Evolutionary conservation across 2,329 filamentous ascomycete genomes (phyloP).

Genomic region (Nemania abortiva): DNA sequence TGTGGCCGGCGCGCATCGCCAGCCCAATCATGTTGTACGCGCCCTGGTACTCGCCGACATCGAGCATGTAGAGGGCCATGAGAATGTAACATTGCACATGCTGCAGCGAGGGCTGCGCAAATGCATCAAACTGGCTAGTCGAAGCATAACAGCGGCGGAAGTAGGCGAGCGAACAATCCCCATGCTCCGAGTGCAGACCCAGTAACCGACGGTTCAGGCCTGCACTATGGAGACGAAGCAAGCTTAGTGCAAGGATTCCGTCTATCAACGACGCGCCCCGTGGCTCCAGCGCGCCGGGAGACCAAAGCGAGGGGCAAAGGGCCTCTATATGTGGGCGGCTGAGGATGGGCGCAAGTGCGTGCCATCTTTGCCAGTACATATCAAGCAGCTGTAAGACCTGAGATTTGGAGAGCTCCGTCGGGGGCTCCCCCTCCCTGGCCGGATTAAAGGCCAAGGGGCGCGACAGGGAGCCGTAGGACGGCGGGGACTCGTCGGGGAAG

Average conservation of each 20-base stretch:
- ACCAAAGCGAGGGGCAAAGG: constrained; percentile 29
- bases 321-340: constrained; percentile 23
- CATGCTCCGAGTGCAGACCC: constrained; percentile 28
- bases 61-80: constrained; percentile 36
- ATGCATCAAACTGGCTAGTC: constrained; percentile 31
- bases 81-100: constrained; percentile 35
- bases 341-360: constrained; percentile 32
- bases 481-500: constrained; percentile 25
- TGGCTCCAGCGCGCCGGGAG: constrained; percentile 18
- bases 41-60: constrained; percentile 34
- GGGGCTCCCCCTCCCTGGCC: constrained; percentile 4
- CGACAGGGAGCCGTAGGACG: constrained; percentile 27
- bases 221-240: constrained; percentile 32
- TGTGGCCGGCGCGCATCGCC: constrained; percentile 31
- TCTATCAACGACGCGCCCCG: constrained; percentile 22
- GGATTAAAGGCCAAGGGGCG: constrained; percentile 23
- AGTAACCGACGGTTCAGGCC: constrained; percentile 35
- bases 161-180: constrained; percentile 32
- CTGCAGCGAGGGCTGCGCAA: constrained; percentile 30
- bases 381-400: constrained; percentile 28
- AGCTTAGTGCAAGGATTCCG: constrained; percentile 26
- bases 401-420: constrained; percentile 26
- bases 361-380: constrained; percentile 32
- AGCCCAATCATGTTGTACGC: constrained; percentile 38
- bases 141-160: constrained; percentile 33